A percentile compares a stretch with the other conserved stretches of the same genome.
Evolutionary conservation across 176 grass and related monocot genomes (phyloP).

Genomic region (Carex littledalei): DNA sequence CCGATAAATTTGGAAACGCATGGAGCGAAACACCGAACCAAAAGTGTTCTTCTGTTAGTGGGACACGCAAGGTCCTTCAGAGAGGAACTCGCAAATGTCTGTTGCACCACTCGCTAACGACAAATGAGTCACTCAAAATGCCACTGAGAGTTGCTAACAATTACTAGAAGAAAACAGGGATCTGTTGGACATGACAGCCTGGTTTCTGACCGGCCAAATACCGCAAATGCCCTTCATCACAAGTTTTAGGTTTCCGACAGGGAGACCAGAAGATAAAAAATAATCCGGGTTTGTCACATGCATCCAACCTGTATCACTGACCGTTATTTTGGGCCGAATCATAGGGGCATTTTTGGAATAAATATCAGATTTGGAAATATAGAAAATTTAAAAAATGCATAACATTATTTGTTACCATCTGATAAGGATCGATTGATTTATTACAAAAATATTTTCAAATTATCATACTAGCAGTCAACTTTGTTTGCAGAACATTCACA

Average conservation of each 20-base stretch:
- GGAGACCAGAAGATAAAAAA: constrained; percentile 23
- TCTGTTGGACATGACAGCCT: constrained; percentile 6
- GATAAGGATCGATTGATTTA: too few relatives aligned
- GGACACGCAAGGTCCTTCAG: background rate
- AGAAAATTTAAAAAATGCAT: background rate
- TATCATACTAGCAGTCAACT: background rate
- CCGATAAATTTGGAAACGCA: background rate
- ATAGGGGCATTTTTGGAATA: constrained; percentile 11
- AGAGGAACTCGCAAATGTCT: background rate
- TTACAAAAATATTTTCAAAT: too few relatives aligned
- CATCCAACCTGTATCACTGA: constrained; percentile 31
- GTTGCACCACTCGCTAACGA: background rate
- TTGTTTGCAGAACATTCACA: background rate
- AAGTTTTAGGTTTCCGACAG: constrained; percentile 23
- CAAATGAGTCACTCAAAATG: background rate
- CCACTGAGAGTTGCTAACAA: background rate
- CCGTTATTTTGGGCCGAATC: constrained; percentile 25
- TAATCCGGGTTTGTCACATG: constrained; percentile 19
- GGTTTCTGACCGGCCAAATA: constrained; percentile 16
- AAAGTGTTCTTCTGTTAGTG: background rate
- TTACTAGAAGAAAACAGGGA: background rate
- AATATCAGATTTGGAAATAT: background rate
- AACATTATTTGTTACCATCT: background rate
- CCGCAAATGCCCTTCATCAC: constrained; percentile 3
- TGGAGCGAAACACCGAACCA: background rate